Evolutionary conservation across 2,329 filamentous ascomycete species (phyloP).

Genomic region (Phoma herbarum): DNA sequence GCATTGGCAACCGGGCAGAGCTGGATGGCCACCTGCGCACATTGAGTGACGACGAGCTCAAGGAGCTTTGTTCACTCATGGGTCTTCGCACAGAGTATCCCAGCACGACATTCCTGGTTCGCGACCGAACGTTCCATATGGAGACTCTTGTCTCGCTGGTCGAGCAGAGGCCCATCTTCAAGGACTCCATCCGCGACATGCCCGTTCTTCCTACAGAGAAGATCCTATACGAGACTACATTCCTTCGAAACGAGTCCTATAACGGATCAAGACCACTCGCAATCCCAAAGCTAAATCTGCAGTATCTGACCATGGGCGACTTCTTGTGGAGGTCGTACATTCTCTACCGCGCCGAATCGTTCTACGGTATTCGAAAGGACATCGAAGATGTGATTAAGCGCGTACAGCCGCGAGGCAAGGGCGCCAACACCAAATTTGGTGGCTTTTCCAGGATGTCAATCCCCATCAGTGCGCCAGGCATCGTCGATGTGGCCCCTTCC

Average conservation of each 20-base stretch:
- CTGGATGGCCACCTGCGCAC: constrained; percentile 77
- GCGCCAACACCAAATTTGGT: constrained; percentile 74
- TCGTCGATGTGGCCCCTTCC: constrained; percentile 84
- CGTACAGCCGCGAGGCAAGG: constrained; percentile 74
- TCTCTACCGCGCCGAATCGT: constrained; percentile 87
- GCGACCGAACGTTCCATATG: constrained; percentile 70
- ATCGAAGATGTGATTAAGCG: constrained; percentile 83
- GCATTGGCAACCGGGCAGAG: constrained; percentile 82
- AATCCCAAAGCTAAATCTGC: constrained; percentile 92
- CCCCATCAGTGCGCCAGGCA: constrained; percentile 82
- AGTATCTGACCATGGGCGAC: constrained; percentile 93
- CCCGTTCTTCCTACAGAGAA: constrained; percentile 85
- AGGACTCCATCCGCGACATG: constrained; percentile 76
- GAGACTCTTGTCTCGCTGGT: constrained; percentile 79
- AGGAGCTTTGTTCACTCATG: constrained; percentile 72
- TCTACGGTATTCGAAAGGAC: constrained; percentile 92
- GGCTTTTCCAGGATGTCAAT: constrained; percentile 94
- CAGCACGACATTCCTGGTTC: constrained; percentile 68
- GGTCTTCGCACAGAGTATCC: constrained; percentile 87
- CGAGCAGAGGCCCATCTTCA: constrained; percentile 82
- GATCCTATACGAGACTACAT: constrained; percentile 78
- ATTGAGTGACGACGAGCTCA: constrained; percentile 78
- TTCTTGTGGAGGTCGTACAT: constrained; percentile 96
- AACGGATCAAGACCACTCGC: constrained; percentile 87
- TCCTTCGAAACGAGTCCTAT: constrained; percentile 84